Percentiles rank a stretch among this genome's conserved stretches.
phyloP scores from a whole-genome alignment of 495 filamentous ascomycete genomes.

The Aspergillus campestris region DNA sequence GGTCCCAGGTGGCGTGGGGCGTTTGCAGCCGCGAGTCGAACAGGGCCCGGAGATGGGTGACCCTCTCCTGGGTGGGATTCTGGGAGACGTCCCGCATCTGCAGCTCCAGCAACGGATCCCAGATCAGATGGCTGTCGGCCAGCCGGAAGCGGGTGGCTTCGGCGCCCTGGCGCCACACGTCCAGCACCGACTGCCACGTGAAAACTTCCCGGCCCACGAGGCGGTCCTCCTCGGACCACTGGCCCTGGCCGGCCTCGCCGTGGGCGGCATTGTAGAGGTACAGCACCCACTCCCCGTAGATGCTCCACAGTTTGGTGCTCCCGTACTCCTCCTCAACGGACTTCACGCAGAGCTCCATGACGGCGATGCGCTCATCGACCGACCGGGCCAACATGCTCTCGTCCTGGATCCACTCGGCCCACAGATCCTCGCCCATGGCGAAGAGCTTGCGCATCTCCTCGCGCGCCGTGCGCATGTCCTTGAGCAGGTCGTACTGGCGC shows the following conservation, averaged over 20 bases:
- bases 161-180: conserved; percentile 71
- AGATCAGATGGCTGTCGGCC: conserved; percentile 78
- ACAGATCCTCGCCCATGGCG: conserved; percentile 57
- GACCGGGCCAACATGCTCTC: conserved; percentile 52
- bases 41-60: conserved; percentile 56
- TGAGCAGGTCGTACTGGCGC: conserved; percentile 48
- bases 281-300: conserved; percentile 81
- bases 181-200: conserved; percentile 61
- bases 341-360: conserved; percentile 77
- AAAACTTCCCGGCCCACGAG: conserved; percentile 71
- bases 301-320: conserved; percentile 78
- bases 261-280: conserved; percentile 57
- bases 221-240: conserved; percentile 72
- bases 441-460: conserved; percentile 59
- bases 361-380: conserved; percentile 56
- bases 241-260: conserved; percentile 47
- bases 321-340: conserved; percentile 75
- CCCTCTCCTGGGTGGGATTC: conserved; percentile 45
- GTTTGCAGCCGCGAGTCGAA: conserved; percentile 67
- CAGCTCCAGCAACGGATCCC: conserved; percentile 67
- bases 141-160: conserved; percentile 74
- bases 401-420: conserved; percentile 57
- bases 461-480: conserved; percentile 54
- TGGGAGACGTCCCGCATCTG: conserved; percentile 53
- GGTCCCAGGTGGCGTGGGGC: conserved; percentile 78